Conservation (phyloP, 495 filamentous ascomycete genomes). For the Podospora conica region DNA sequence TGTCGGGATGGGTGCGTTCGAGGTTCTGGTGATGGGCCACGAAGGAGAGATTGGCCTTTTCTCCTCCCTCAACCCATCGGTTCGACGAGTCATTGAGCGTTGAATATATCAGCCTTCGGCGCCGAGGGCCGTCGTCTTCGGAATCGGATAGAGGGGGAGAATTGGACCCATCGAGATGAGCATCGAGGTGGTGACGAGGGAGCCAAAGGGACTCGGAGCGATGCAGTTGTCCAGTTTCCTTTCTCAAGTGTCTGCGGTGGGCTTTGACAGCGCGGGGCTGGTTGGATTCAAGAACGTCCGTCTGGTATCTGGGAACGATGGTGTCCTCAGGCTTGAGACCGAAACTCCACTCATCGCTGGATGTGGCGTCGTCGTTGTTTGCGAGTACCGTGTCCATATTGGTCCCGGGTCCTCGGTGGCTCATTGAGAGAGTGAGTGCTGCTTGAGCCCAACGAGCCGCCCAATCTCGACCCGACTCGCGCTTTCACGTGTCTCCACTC, state of each 20-base stretch:
- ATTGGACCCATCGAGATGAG: not conserved
- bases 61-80: not conserved
- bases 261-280: not conserved
- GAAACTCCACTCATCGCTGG: not conserved
- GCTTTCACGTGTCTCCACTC: too few relatives aligned
- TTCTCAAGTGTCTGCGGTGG: not conserved
- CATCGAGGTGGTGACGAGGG: not conserved
- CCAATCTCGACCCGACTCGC: too few relatives aligned
- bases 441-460: too few relatives aligned
- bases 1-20: not conserved
- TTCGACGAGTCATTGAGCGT: not conserved
- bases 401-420: not conserved
- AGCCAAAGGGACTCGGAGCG: slow-evolving; percentile 1
- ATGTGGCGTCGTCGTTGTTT: not conserved
- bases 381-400: not conserved
- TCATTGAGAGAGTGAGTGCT: not conserved
- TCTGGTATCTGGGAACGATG: not conserved
- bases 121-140: not conserved
- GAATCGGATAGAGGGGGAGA: not conserved
- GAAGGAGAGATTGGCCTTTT: not conserved
- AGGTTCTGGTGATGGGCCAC: not conserved
- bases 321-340: not conserved
- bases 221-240: not conserved
- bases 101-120: not conserved
- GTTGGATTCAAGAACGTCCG: not conserved